These are phyloP conservation scores for Primulina tabacum DNA, from an alignment of 257 asterid species.

Conservation along the genomic window DNA sequence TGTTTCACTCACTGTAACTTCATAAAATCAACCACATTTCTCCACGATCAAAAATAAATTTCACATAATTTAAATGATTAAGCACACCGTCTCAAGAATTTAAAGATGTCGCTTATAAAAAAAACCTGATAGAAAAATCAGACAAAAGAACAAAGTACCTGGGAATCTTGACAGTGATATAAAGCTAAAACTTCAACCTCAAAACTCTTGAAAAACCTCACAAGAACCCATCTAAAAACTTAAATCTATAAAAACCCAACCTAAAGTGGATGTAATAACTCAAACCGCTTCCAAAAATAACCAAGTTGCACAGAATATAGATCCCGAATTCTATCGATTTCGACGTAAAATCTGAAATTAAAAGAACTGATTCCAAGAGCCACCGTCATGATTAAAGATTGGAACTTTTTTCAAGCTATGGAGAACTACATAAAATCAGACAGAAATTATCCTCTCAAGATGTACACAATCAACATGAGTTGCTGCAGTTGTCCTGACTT, in stretches of 20 bases:
- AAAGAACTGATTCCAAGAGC: constrained; percentile 22
- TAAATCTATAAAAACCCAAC: constrained; percentile 24
- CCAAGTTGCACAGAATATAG: constrained; percentile 16
- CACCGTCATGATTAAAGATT: constrained; percentile 24
- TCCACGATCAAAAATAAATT: constrained; percentile 43
- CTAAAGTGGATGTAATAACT: constrained; percentile 18
- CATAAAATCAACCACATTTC: constrained; percentile 49
- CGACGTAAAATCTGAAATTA: constrained; percentile 24
- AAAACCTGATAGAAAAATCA: constrained; percentile 20
- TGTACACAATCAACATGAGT: neutral
- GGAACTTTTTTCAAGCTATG: constrained; percentile 18
- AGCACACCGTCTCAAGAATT: constrained; percentile 2
- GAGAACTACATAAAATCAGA: constrained; percentile 25
- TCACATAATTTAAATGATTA: constrained; percentile 13
- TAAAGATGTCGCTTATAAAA: constrained; percentile 1
- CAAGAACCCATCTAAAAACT: constrained; percentile 15
- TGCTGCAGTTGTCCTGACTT: neutral
- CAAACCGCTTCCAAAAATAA: constrained; percentile 18
- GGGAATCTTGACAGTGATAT: constrained; percentile 9
- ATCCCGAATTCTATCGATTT: constrained; percentile 24
- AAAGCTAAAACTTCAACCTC: constrained; percentile 21
- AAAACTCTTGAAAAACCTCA: constrained; percentile 14
- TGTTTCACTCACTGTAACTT: neutral
- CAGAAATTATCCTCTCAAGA: neutral
- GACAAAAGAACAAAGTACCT: constrained; percentile 25